A percentile compares a stretch with the other conserved stretches of the same genome.
phyloP scores from a whole-genome alignment of 2,329 filamentous ascomycete species.

The Talaromyces sp. region DNA sequence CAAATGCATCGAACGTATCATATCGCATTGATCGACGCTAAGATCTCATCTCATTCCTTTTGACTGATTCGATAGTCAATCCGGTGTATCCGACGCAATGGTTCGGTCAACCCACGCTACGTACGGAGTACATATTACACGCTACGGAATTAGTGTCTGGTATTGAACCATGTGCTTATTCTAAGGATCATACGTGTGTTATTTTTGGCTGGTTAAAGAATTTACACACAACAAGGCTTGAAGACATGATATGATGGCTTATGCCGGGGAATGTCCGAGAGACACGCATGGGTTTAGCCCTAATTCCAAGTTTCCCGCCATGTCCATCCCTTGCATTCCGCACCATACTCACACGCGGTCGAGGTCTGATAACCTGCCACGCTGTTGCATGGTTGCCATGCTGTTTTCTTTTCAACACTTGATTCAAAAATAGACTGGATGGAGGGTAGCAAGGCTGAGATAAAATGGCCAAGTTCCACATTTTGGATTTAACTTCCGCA shows the following conservation, averaged over 20 bases:
- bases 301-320: slow-evolving; percentile 4
- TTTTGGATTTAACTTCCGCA: not conserved
- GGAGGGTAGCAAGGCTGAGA: not conserved
- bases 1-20: slow-evolving; percentile 2
- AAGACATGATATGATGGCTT: not conserved
- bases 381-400: slow-evolving; percentile 6
- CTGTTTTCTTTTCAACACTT: not conserved
- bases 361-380: slow-evolving; percentile 2
- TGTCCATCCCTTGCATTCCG: slow-evolving; percentile 10
- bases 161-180: not conserved
- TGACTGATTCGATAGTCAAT: slow-evolving; percentile 20
- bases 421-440: slow-evolving; percentile 3
- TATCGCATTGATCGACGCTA: slow-evolving; percentile 3
- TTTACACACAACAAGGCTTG: not conserved
- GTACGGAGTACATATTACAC: not conserved
- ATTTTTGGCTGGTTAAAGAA: not conserved
- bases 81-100: not conserved
- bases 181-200: not conserved
- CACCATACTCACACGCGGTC: slow-evolving; percentile 2
- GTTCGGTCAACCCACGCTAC: not conserved
- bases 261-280: not conserved
- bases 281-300: slow-evolving; percentile 17
- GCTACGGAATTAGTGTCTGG: not conserved
- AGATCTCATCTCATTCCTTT: not conserved
- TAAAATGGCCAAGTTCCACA: not conserved